phyloP scores from a whole-genome alignment of 495 filamentous ascomycete species.

The Barbatosphaeria neglecta region DNA sequence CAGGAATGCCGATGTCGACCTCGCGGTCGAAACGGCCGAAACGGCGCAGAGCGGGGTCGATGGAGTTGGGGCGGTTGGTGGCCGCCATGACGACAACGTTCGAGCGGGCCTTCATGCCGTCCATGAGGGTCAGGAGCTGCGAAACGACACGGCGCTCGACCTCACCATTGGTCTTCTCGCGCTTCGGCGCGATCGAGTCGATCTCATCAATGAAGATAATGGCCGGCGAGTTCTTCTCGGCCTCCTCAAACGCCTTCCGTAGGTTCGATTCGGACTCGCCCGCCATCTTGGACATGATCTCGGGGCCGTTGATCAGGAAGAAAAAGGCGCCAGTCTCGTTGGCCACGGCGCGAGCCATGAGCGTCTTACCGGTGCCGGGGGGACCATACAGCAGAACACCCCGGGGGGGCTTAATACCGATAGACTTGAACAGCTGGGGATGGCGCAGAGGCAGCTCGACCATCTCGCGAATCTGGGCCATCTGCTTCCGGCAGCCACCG shows the following conservation, averaged over 20 bases:
- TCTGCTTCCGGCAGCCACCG: constrained; percentile 97
- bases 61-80: constrained; percentile 94
- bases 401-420: constrained; percentile 98
- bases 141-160: constrained; percentile 98
- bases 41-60: constrained; percentile 92
- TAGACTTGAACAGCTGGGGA: constrained; percentile 98
- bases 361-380: constrained; percentile 96
- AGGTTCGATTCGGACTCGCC: constrained; percentile 97
- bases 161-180: constrained; percentile 99
- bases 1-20: constrained; percentile 94
- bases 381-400: constrained; percentile 97
- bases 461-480: constrained; percentile 98
- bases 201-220: constrained; percentile 99
- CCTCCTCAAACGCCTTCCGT: constrained; percentile 95
- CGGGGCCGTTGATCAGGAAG: constrained; percentile 97
- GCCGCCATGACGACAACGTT: constrained; percentile 99
- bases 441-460: constrained; percentile 94
- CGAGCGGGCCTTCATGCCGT: constrained; percentile 97
- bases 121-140: constrained; percentile 95
- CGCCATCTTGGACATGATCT: constrained; percentile 99
- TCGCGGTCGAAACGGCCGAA: constrained; percentile 98
- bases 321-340: constrained; percentile 99
- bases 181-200: constrained; percentile 96
- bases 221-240: constrained; percentile 97
- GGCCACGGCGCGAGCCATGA: constrained; percentile 97